Evolutionary conservation across 2,329 filamentous ascomycete species (phyloP).

Genomic region (Hymenoscyphus infarciens): DNA sequence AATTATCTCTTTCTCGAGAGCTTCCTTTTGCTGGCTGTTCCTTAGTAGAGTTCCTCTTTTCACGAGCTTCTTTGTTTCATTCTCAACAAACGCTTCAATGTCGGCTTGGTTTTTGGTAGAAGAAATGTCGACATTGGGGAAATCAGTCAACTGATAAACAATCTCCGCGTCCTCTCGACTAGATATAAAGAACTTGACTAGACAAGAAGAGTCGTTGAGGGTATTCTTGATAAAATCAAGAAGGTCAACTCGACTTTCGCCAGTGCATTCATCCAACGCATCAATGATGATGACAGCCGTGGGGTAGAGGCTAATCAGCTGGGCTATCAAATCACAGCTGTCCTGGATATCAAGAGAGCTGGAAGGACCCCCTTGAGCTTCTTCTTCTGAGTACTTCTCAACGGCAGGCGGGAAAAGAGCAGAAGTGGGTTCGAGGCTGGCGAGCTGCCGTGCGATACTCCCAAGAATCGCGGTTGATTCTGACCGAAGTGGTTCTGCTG

Average conservation of each 20-base stretch:
- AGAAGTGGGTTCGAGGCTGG: background rate
- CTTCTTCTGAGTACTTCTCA: background rate
- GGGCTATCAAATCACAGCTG: background rate
- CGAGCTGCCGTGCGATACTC: background rate
- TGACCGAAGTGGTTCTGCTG: background rate
- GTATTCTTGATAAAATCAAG: background rate
- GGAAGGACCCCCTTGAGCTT: background rate
- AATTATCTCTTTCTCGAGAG: background rate
- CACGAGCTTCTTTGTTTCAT: background rate
- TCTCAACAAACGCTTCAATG: background rate
- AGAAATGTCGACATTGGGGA: background rate
- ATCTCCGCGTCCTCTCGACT: background rate
- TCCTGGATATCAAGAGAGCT: background rate
- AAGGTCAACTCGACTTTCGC: background rate
- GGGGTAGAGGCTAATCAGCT: background rate
- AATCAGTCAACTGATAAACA: background rate
- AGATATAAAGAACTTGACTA: background rate
- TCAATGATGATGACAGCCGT: conserved; percentile 3
- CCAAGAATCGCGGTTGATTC: background rate
- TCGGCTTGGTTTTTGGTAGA: background rate
- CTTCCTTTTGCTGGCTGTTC: background rate
- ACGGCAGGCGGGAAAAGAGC: background rate
- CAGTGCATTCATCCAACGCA: conserved; percentile 2
- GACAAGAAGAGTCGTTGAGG: background rate
- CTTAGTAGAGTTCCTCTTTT: background rate